Evolutionary conservation across 73 alveolate genomes (phyloP), one percentile per base, ranked within the genome.

Genomic region (Paramecium caudatum): DNA sequence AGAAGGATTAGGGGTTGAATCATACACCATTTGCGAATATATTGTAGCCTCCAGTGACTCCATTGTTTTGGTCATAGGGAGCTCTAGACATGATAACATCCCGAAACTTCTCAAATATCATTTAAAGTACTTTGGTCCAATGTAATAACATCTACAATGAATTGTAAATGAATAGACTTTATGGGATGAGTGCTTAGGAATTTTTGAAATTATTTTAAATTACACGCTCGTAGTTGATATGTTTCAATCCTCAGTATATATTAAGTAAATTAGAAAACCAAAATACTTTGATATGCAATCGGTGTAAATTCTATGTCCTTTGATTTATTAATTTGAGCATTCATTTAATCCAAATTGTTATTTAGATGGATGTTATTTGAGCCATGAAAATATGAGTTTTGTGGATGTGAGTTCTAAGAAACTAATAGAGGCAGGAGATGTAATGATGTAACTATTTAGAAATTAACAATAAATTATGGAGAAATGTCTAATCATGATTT

Each of bases 401-500:
- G 88, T 74, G 16, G 88, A 74, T 8, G 49, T 74, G 5, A 74
- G 69, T 45, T 25, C 69, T 16, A 74, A 41, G 21, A 74, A 43
- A 19, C 27, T 8, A n/a, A 74, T 74, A 1, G 62, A 41, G 32
- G 69, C 88, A 15, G 88, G 88, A 15, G 88, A 74, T 13, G 88
- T 68, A 68, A 23, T 4, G 6, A 34, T 34, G 7, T 12, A 0
- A 4, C 17, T 33, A 25, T 10, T 13, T 34, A 68, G 84, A 68
- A 74, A 74, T 41, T 74, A 74, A 74, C 88, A 1, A 74, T 74
- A 4, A 74, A 74, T 74, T 74, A 41, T 43, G 88, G 88, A 9
- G 32, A 74, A 4, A 21, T 74, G 12, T 17, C 68, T 3, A 74
- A 74, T 39, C 39, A 41, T 3, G 88, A 74, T 74, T 25, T 74